Base-by-base conservation (phyloP, 2,329 filamentous ascomycete species). In the Fragosphaeria purpurea region DNA sequence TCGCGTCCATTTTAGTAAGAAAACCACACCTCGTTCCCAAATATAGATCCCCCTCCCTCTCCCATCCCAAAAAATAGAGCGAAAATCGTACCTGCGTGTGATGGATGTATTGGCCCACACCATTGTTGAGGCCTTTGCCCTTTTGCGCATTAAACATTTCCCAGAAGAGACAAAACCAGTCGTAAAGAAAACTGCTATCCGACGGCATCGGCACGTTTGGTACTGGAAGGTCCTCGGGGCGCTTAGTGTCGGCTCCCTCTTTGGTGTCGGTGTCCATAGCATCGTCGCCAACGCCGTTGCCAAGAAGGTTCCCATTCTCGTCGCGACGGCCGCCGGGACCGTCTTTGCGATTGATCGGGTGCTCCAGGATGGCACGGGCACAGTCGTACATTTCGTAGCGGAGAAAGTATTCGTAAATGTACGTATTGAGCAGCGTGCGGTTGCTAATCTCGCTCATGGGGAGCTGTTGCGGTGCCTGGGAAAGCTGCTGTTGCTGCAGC, bases 81-180 rank as follows among this genome's bases (percentile, higher is more conserved):
- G 11, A 12, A 11, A 30, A 48, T 66, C 71, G 62, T 79, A 94
- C 90, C 77, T 94, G 86, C 56, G 85, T 89, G 62, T 94, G 86
- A 53, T 77, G 71, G 52, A 94, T 80, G 66, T 95, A 95, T 70
- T 86, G 82, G 56, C 77, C 77, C 44, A 88, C 83, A 53, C 78
- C 77, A 32, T 71, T 67, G 62, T 75, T 82, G 50, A 76, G 76
- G 50, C 78, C 79, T 65, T 82, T 83, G 61, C 76, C 79, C 62
- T 88, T 85, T 63, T 91, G 86, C 50, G 88, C 88, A 62, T 82
- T 82, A 68, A 86, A 94, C 59, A 97, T 88, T 62, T 98, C 93
- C 89, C 89, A 97, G 67, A 98, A 98, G 48, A 96, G 78, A 62
- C 84, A 88, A 73, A 94, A 98, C 93, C 93, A 98, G 62, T 97